Conservation (phyloP, 2,329 filamentous ascomycete genomes). For the Proliferodiscus dingleyae region DNA sequence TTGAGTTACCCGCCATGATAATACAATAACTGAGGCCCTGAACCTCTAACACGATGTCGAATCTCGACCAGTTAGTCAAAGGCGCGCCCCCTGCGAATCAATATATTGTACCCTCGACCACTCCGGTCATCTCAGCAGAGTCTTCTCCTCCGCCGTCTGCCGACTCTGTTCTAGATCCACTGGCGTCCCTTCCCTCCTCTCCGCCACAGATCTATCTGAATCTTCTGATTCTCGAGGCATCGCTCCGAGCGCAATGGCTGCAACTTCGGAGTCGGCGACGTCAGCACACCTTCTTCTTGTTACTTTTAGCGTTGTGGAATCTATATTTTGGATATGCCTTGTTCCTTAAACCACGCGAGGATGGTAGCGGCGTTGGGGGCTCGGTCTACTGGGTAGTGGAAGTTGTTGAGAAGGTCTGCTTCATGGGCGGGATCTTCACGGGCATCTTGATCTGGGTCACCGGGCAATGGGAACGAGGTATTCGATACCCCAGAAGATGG, state of each 20-base stretch:
- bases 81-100: slow-evolving; percentile 64
- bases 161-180: slow-evolving; percentile 28
- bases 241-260: slow-evolving; percentile 86
- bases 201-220: slow-evolving; percentile 78
- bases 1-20: slow-evolving; percentile 12
- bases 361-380: slow-evolving; percentile 84
- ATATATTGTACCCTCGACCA: slow-evolving; percentile 31
- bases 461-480: slow-evolving; percentile 91
- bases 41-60: slow-evolving; percentile 26
- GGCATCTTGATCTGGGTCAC: slow-evolving; percentile 86
- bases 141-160: slow-evolving; percentile 32
- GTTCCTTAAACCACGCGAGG: slow-evolving; percentile 92
- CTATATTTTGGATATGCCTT: slow-evolving; percentile 82
- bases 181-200: slow-evolving; percentile 33
- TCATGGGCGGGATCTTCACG: slow-evolving; percentile 86
- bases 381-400: slow-evolving; percentile 97
- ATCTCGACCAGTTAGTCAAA: slow-evolving; percentile 79
- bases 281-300: slow-evolving; percentile 89
- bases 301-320: slow-evolving; percentile 75
- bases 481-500: slow-evolving; percentile 91
- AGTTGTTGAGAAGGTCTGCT: slow-evolving; percentile 81
- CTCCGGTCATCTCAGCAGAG: slow-evolving; percentile 34
- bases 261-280: slow-evolving; percentile 81
- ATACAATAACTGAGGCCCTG: slow-evolving; percentile 10
- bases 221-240: slow-evolving; percentile 92